Conservation (phyloP, 805 yeast species). For the Debaryomyces maramus region DNA sequence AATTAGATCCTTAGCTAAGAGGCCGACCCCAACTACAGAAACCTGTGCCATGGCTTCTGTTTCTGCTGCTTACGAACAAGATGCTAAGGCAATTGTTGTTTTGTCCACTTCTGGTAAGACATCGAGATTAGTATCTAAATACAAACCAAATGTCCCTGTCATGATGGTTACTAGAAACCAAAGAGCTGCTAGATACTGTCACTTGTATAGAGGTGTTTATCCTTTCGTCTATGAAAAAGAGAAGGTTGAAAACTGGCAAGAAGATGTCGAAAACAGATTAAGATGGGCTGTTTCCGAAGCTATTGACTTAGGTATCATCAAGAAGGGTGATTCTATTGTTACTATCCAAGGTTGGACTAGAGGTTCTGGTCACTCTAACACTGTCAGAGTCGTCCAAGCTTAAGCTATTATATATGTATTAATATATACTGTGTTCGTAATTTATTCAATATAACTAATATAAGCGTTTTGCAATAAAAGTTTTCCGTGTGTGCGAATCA, state of each 20-base stretch:
- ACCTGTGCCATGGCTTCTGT: conserved; percentile 98
- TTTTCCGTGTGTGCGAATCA: conserved; percentile 1
- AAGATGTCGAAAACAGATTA: conserved; percentile 93
- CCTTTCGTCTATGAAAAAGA: conserved; percentile 82
- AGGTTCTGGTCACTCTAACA: conserved; percentile 98
- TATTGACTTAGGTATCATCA: conserved; percentile 77
- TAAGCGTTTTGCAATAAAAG: neutral
- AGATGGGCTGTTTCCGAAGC: conserved; percentile 92
- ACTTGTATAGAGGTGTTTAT: conserved; percentile 97
- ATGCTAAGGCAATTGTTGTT: conserved; percentile 95
- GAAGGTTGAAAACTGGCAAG: conserved; percentile 83
- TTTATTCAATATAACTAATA: neutral
- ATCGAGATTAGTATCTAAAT: conserved; percentile 94
- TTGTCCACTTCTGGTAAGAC: conserved; percentile 94
- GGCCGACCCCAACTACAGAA: conserved; percentile 92
- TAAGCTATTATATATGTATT: conserved; percentile 25
- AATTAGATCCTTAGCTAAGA: conserved; percentile 77
- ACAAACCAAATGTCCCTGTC: conserved; percentile 96
- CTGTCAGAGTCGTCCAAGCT: conserved; percentile 87
- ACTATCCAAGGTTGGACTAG: conserved; percentile 99
- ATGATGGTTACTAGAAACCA: conserved; percentile 97
- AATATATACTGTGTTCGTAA: neutral
- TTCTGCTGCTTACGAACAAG: conserved; percentile 92
- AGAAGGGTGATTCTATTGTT: conserved; percentile 84
- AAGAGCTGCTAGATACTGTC: conserved; percentile 91